Conservation (phyloP, 257 asterid genomes). For the Solanum corneliomulleri region DNA sequence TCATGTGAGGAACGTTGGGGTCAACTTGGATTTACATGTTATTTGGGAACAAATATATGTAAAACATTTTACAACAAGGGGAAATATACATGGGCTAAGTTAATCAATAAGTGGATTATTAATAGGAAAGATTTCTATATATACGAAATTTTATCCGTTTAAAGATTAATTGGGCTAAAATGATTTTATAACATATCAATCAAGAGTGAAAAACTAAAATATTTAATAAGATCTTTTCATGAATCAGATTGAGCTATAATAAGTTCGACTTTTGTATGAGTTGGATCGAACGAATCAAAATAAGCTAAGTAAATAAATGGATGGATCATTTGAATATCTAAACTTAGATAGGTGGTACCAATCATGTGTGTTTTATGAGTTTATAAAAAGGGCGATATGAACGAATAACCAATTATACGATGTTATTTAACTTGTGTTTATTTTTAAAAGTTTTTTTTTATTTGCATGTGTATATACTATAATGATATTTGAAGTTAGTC, state of each 20-base stretch:
- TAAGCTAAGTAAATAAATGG: background rate
- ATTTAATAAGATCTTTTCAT: background rate
- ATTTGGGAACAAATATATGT: background rate
- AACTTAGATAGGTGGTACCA: background rate
- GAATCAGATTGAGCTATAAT: background rate
- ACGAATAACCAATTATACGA: background rate
- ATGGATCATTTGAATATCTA: background rate
- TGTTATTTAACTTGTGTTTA: background rate
- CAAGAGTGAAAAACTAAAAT: background rate
- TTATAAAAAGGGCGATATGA: background rate
- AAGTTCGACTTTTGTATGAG: background rate
- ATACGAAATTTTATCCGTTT: background rate
- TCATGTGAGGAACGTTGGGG: background rate
- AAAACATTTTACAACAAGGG: background rate
- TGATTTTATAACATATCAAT: background rate
- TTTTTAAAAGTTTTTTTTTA: background rate
- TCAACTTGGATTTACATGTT: background rate
- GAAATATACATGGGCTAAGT: background rate
- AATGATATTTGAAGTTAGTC: background rate
- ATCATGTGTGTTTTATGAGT: background rate
- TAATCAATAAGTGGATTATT: background rate
- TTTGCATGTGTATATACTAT: background rate
- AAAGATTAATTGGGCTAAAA: background rate
- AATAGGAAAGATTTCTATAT: background rate
- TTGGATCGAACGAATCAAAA: background rate